Base-by-base conservation (phyloP, 164 flowering plant genomes). In the Chimonanthus praecox region DNA sequence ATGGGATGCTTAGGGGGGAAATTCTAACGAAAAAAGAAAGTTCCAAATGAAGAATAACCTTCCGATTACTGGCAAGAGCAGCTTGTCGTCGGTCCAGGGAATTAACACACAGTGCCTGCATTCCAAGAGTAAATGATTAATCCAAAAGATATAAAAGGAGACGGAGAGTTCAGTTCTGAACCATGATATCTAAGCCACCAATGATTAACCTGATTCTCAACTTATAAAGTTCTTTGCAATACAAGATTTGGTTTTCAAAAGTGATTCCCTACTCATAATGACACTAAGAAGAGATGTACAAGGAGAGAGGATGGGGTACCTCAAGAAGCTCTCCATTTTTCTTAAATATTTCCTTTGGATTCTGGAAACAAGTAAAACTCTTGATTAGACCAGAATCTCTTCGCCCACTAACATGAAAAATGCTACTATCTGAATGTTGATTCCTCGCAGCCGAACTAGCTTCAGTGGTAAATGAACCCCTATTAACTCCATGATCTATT, bases 281-380 rank as follows among this genome's bases (percentile, higher is more conserved):
- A 47, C 21, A 68, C 51, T 47, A n/a, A 20, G 33, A 13, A 54
- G 15, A 54, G 13, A 54, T 54, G 60, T 54, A n/a, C 16, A 47
- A 9, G 49, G 9, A 73, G 15, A 64, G 54, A 8, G 69, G 63
- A 78, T 60, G 18, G 77, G 46, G 76, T 82, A 90, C 99, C 97
- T 96, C 98, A 67, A 96, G 72, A 54, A 94, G 92, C 78, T 96
- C 97, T 77, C 99, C 99, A 83, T 79, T 92, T 84, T 84, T 87
- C 84, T 79, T 90, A 75, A 77, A 82, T 67, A 90, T 77, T 77
- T 90, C 97, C 82, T 82, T 84, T 67, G 97, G 93, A 33, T 78
- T 80, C 49, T 82, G 78, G 77, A 94, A 96, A 76, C 80, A 80
- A 45, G 72, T 45, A 13, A 74, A 69, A 49, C 84, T 85, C 78